phyloP scores from a whole-genome alignment of 768 basidiomycete genomes.

The Dentipellis sp. region DNA sequence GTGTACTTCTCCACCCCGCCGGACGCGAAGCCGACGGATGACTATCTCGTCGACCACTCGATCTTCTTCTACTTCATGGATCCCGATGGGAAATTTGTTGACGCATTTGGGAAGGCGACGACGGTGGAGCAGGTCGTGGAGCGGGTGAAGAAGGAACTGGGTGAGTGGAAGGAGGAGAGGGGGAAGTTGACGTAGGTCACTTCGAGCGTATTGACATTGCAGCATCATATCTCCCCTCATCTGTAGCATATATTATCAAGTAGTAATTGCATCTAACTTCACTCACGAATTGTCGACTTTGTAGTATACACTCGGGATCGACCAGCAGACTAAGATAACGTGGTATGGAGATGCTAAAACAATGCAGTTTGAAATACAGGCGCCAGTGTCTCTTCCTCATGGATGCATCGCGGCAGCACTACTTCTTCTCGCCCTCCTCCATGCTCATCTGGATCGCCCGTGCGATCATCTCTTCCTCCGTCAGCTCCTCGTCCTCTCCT shows the following conservation, averaged over 20 bases:
- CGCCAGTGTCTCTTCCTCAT: neutral
- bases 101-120: constrained; percentile 88
- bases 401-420: neutral
- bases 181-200: constrained; percentile 10
- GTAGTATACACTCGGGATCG: too few species aligned
- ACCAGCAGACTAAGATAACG: neutral
- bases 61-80: constrained; percentile 99
- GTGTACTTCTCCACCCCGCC: constrained; percentile 98
- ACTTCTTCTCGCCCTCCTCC: constrained; percentile 42
- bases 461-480: constrained; percentile 86
- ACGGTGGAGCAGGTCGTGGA: constrained; percentile 58
- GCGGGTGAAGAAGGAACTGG: constrained; percentile 47
- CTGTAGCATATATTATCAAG: neutral
- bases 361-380: neutral
- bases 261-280: neutral
- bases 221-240: neutral
- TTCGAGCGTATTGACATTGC: neutral
- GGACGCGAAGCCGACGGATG: constrained; percentile 75
- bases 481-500: constrained; percentile 58
- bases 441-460: constrained; percentile 93
- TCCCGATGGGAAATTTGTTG: constrained; percentile 86
- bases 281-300: neutral
- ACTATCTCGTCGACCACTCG: constrained; percentile 95
- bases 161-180: constrained; percentile 29
- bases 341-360: neutral